Percentiles rank a stretch among this genome's conserved stretches.
Conservation (phyloP, 1,139 yeast species). For the Diutina sp. region DNA sequence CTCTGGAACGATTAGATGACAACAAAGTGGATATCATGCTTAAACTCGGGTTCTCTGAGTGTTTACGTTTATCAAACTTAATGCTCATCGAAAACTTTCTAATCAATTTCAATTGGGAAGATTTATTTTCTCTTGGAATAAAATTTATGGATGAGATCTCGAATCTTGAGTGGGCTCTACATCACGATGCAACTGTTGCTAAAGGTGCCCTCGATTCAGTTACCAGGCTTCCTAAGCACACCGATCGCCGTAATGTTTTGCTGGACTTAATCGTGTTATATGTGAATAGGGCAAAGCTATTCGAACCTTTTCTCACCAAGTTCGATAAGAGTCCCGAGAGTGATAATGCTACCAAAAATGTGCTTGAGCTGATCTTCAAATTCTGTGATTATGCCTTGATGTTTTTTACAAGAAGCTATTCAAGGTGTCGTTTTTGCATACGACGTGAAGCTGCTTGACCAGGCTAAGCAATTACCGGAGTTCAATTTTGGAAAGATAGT, state of each 20-base stretch:
- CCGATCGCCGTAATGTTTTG: conserved; percentile 18
- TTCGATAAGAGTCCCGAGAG: conserved; percentile 18
- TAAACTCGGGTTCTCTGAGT: conserved; percentile 37
- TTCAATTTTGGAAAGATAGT: conserved; percentile 21
- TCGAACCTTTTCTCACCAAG: conserved; percentile 36
- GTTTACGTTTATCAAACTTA: conserved; percentile 34
- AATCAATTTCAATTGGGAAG: conserved; percentile 28
- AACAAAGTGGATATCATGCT: conserved; percentile 17
- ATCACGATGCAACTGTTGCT: conserved; percentile 3
- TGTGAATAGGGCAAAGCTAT: conserved; percentile 37
- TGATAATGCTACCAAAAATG: conserved; percentile 8
- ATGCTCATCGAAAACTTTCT: conserved; percentile 41
- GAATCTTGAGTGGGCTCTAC: conserved; percentile 13
- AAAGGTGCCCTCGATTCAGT: conserved; percentile 7
- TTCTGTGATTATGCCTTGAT: conserved; percentile 23
- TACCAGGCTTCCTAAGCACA: conserved; percentile 12
- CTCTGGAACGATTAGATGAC: conserved; percentile 11
- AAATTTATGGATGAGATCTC: conserved; percentile 29
- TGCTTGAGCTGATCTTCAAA: conserved; percentile 23
- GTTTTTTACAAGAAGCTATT: conserved; percentile 9
- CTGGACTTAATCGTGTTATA: conserved; percentile 33
- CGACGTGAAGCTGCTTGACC: background rate
- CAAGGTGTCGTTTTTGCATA: background rate
- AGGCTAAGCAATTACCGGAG: conserved; percentile 4
- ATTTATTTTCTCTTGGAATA: conserved; percentile 24